These are phyloP conservation scores for Trametes pubescens DNA, from an alignment of 1,284 basidiomycete species.

Conservation along the genomic window DNA sequence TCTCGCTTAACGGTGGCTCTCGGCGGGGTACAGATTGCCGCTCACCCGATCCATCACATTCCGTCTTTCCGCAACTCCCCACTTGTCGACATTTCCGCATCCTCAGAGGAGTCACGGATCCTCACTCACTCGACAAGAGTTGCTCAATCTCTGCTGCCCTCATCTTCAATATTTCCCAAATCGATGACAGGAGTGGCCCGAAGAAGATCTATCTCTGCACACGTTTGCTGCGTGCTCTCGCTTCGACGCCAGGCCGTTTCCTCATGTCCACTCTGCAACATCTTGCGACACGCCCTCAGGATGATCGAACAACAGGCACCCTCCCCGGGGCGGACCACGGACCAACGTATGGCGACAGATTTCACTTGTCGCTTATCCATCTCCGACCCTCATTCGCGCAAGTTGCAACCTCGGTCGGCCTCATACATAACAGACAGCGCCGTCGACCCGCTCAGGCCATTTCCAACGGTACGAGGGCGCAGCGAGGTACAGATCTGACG, in stretches of 20 bases:
- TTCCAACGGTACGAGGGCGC: neutral
- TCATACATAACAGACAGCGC: constrained; percentile 2
- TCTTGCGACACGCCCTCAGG: constrained; percentile 5
- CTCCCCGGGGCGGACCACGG: neutral
- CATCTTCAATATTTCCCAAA: too few species aligned
- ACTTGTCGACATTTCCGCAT: neutral
- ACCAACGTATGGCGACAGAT: neutral
- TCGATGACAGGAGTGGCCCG: neutral
- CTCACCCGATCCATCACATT: constrained; percentile 16
- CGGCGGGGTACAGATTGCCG: constrained; percentile 24
- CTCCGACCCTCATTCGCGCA: neutral
- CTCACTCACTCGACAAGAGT: neutral
- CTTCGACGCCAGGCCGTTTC: constrained; percentile 29
- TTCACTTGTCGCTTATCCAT: neutral
- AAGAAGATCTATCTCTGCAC: constrained; percentile 8
- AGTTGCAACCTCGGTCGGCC: constrained; percentile 1
- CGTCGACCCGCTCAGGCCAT: constrained; percentile 9
- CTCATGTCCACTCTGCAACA: constrained; percentile 22
- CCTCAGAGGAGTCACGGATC: too few species aligned
- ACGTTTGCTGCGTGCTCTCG: constrained; percentile 27
- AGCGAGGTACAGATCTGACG: constrained; percentile 13
- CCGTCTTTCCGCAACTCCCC: constrained; percentile 4
- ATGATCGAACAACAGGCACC: constrained; percentile 15
- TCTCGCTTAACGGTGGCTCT: constrained; percentile 2
- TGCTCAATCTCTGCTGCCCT: neutral